A percentile compares a stretch with the other conserved stretches of the same genome.
These are phyloP conservation scores for Cyberlindnera misumaiensis DNA, from an alignment of 805 yeast genomes.

Conservation along the genomic window DNA sequence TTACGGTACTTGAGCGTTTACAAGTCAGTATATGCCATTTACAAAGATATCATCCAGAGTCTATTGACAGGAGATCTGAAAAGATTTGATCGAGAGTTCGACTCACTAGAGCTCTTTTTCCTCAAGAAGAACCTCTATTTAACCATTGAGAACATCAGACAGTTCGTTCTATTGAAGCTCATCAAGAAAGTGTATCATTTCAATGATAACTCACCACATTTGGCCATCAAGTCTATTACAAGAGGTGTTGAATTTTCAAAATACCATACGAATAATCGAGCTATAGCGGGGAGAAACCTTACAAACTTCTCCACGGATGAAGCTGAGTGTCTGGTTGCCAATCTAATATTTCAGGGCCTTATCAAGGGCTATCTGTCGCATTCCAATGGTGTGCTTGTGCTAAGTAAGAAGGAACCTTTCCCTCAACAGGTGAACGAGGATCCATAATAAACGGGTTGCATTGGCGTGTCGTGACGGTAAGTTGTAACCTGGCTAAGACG, in stretches of 20 bases:
- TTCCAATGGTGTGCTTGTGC: slow-evolving; percentile 61
- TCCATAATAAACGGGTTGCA: background rate
- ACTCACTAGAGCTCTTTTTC: slow-evolving; percentile 40
- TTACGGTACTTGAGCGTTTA: slow-evolving; percentile 30
- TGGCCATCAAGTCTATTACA: slow-evolving; percentile 34
- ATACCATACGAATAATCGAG: slow-evolving; percentile 14
- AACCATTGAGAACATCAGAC: slow-evolving; percentile 45
- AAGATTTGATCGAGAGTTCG: slow-evolving; percentile 40
- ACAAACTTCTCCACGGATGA: slow-evolving; percentile 33
- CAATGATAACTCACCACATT: slow-evolving; percentile 25
- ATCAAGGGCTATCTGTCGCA: slow-evolving; percentile 83
- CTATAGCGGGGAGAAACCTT: slow-evolving; percentile 9
- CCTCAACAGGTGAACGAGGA: slow-evolving; percentile 34
- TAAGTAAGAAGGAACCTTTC: slow-evolving; percentile 70
- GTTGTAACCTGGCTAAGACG: background rate
- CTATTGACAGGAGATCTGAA: slow-evolving; percentile 49
- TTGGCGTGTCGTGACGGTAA: background rate
- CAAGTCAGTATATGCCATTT: slow-evolving; percentile 40
- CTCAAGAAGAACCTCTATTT: slow-evolving; percentile 57
- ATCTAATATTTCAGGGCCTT: slow-evolving; percentile 49
- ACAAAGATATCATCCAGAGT: slow-evolving; percentile 20
- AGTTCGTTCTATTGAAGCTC: slow-evolving; percentile 43
- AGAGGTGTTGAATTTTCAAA: slow-evolving; percentile 34
- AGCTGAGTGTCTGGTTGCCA: slow-evolving; percentile 65
- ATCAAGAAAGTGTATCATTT: slow-evolving; percentile 31